phyloP scores from a whole-genome alignment of 306 rosid genomes.

The Ormosia emarginata region DNA sequence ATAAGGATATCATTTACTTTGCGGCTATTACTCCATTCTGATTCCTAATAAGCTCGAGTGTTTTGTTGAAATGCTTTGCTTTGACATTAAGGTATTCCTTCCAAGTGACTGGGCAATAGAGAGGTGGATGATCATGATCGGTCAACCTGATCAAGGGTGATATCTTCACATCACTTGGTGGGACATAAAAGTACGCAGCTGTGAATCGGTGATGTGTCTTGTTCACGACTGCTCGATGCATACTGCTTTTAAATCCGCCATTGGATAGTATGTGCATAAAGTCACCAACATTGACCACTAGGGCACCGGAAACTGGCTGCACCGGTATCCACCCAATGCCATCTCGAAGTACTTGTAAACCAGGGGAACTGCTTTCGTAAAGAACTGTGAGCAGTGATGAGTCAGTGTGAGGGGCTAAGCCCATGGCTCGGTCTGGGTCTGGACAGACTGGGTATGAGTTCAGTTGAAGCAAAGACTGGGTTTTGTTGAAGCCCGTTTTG shows the following conservation, averaged over 20 bases:
- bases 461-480: conserved; percentile 25
- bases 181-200: conserved; percentile 40
- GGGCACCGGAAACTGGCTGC: conserved; percentile 30
- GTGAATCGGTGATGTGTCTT: conserved; percentile 30
- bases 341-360: conserved; percentile 33
- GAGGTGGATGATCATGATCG: conserved; percentile 23
- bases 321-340: conserved; percentile 43
- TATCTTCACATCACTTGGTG: conserved; percentile 29
- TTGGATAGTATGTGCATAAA: conserved; percentile 46
- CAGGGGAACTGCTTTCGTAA: conserved; percentile 22
- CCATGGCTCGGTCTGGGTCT: conserved; percentile 44
- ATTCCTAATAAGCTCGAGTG: conserved; percentile 24
- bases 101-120: conserved; percentile 40
- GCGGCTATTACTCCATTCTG: neutral
- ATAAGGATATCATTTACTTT: neutral
- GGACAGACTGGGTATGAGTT: conserved; percentile 61
- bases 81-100: conserved; percentile 39
- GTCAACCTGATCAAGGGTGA: conserved; percentile 27
- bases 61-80: conserved; percentile 28
- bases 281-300: conserved; percentile 47
- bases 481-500: neutral
- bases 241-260: conserved; percentile 27
- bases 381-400: conserved; percentile 49
- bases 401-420: conserved; percentile 58
- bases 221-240: conserved; percentile 48